phyloP scores from a whole-genome alignment of 257 asterid species.

The Scutellaria baicalensis region DNA sequence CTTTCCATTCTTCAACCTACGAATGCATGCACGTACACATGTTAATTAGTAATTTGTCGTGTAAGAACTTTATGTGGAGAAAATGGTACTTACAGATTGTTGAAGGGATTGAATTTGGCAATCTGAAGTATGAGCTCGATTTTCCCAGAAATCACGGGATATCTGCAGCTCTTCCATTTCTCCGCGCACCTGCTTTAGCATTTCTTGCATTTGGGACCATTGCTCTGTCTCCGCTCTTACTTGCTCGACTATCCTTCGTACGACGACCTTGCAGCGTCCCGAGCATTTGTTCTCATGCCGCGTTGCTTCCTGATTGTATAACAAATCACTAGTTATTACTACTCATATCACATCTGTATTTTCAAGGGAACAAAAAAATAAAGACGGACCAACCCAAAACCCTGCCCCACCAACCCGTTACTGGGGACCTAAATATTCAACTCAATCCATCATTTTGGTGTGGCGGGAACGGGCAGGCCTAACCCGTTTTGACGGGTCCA shows the following conservation, averaged over 20 bases:
- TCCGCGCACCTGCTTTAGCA: conserved; percentile 65
- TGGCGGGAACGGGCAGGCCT: no score
- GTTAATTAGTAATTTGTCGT: no score
- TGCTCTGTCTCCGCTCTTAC: conserved; percentile 92
- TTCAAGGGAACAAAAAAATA: not conserved
- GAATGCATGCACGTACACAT: not conserved
- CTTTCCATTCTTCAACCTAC: conserved; percentile 79
- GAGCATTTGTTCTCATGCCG: conserved; percentile 48
- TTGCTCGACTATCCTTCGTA: conserved; percentile 65
- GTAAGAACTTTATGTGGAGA: not conserved
- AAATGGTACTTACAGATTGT: conserved; percentile 38
- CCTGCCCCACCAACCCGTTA: no score
- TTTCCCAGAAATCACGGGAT: conserved; percentile 79
- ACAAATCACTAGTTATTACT: not conserved
- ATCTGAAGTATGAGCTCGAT: conserved; percentile 43
- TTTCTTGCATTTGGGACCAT: conserved; percentile 93
- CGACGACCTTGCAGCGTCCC: conserved; percentile 71
- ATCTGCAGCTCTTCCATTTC: conserved; percentile 74
- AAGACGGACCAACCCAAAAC: no score
- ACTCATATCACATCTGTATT: no score
- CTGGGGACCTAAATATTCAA: no score
- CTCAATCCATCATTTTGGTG: no score
- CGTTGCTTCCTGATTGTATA: conserved; percentile 28
- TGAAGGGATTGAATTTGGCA: conserved; percentile 39
- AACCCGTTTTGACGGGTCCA: not conserved